Percentiles rank a stretch among this genome's conserved stretches.
phyloP scores from a whole-genome alignment of 495 filamentous ascomycete genomes.

The Daldinia childiae region DNA sequence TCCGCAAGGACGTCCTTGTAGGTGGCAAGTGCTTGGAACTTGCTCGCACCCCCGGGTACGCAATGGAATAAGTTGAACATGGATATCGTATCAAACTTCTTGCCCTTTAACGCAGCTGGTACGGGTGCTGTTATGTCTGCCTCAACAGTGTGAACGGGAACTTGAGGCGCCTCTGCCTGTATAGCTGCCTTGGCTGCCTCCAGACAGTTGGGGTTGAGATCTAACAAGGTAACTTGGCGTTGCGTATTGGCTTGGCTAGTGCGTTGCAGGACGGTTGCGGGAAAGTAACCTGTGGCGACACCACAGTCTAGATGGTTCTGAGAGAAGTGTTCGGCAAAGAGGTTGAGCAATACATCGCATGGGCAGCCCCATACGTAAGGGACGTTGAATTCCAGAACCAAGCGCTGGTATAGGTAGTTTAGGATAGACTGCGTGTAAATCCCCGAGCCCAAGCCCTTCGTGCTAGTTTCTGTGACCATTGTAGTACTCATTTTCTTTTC shows the following conservation, averaged over 20 bases:
- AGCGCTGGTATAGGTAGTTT: not conserved
- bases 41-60: constrained; percentile 40
- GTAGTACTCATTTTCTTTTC: not conserved
- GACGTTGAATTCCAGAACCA: constrained; percentile 20
- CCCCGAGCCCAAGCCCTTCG: not conserved
- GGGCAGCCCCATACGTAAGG: constrained; percentile 48
- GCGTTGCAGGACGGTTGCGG: constrained; percentile 25
- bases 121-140: constrained; percentile 38
- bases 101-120: constrained; percentile 17
- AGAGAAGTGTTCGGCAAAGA: constrained; percentile 49
- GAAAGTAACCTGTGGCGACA: constrained; percentile 52
- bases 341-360: constrained; percentile 45
- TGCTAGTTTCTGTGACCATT: not conserved
- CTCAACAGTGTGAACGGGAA: constrained; percentile 23
- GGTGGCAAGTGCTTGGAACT: constrained; percentile 33
- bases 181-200: constrained; percentile 29
- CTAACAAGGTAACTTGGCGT: constrained; percentile 43
- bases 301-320: constrained; percentile 53
- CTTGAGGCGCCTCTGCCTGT: constrained; percentile 2
- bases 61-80: constrained; percentile 56
- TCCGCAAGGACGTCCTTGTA: constrained; percentile 42
- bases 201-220: constrained; percentile 45
- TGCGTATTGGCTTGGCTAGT: constrained; percentile 2
- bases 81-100: constrained; percentile 50
- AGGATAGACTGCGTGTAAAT: not conserved